Conservation (phyloP, 345 rosid species). For the Clausena lansium region DNA sequence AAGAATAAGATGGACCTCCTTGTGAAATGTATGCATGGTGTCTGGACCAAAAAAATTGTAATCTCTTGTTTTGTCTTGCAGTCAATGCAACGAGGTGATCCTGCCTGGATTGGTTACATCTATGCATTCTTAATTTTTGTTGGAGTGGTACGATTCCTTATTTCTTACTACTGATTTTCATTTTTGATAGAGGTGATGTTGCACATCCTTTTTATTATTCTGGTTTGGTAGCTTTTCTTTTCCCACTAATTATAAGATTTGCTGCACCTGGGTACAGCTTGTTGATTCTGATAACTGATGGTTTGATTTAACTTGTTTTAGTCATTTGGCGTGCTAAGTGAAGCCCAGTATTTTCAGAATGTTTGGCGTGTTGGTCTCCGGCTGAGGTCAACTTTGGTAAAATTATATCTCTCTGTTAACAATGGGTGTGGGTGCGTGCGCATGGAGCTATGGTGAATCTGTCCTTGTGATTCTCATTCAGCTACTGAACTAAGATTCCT, state of each 20-base stretch:
- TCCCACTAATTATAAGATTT: background rate
- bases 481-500: background rate
- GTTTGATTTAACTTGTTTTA: constrained; percentile 28
- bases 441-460: background rate
- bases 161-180: background rate
- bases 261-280: background rate
- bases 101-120: constrained; percentile 81
- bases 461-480: constrained; percentile 1
- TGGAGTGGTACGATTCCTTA: constrained; percentile 65
- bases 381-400: constrained; percentile 92
- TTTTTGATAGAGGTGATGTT: background rate
- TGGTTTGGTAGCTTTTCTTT: background rate
- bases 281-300: constrained; percentile 13
- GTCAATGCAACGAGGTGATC: constrained; percentile 95
- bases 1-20: background rate
- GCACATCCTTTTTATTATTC: background rate
- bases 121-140: constrained; percentile 80
- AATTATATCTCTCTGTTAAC: constrained; percentile 15
- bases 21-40: background rate
- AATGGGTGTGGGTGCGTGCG: background rate
- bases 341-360: constrained; percentile 80
- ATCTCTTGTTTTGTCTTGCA: constrained; percentile 32
- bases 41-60: constrained; percentile 6
- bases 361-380: constrained; percentile 87
- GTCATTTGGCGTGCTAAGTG: constrained; percentile 74